These are phyloP conservation scores for Symbiodinium natans DNA, from an alignment of 73 alveolate species.

Conservation along the genomic window DNA sequence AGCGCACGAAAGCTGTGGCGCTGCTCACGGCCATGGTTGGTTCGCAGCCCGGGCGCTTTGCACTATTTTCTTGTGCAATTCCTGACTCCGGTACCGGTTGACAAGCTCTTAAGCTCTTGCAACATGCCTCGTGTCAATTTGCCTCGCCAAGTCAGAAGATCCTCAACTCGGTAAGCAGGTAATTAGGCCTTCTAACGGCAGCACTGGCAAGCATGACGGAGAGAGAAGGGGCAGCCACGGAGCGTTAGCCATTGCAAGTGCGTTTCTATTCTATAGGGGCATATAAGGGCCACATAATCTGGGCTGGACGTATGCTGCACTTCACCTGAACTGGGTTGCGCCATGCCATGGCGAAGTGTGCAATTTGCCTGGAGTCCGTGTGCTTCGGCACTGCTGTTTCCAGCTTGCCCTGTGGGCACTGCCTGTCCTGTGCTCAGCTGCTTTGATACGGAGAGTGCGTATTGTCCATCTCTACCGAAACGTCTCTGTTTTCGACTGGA, in stretches of 20 bases:
- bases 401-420: neutral
- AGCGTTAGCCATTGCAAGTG: too few relatives aligned
- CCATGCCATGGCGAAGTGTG: neutral
- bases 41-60: neutral
- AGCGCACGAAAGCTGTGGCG: conserved; percentile 55
- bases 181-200: too few relatives aligned
- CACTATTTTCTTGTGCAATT: neutral
- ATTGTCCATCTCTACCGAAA: too few relatives aligned
- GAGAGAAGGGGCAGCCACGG: too few relatives aligned
- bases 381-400: neutral
- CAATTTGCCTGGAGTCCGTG: neutral
- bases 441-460: too few relatives aligned
- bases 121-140: neutral
- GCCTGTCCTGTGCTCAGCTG: neutral
- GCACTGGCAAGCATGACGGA: too few relatives aligned
- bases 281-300: too few relatives aligned
- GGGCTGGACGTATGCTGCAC: too few relatives aligned
- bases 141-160: neutral
- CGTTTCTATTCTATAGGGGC: too few relatives aligned
- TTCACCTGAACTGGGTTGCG: too few relatives aligned
- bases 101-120: neutral
- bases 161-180: too few relatives aligned
- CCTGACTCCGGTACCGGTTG: neutral
- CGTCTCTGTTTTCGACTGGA: too few relatives aligned
- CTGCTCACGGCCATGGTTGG: conserved; percentile 75